A percentile compares a stretch with the other conserved stretches of the same genome.
Conservation (phyloP, 164 flowering plant genomes). For the Macadamia tetraphylla region DNA sequence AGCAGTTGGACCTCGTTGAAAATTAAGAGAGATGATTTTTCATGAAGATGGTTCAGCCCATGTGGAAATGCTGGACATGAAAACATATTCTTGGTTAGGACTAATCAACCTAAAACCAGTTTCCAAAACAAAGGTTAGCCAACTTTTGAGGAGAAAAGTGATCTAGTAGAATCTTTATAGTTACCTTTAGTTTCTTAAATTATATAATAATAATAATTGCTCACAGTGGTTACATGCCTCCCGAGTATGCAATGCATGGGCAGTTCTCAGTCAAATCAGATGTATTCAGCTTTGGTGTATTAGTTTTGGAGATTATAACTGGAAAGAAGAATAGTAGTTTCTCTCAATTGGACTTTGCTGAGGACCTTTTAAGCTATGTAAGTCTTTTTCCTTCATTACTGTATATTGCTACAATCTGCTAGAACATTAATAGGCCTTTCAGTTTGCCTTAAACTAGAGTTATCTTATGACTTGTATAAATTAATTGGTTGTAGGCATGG, state of each 20-base stretch:
- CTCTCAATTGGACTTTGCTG: background rate
- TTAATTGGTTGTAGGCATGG: background rate
- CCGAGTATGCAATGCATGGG: background rate
- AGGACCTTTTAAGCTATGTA: background rate
- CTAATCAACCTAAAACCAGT: no score
- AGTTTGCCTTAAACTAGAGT: background rate
- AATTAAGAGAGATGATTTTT: no score
- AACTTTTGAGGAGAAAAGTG: no score
- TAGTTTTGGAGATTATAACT: background rate
- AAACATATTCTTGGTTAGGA: no score
- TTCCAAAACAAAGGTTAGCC: no score
- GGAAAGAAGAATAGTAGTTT: background rate
- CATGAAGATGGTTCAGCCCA: no score
- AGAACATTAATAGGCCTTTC: background rate
- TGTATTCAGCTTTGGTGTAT: background rate
- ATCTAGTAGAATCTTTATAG: no score
- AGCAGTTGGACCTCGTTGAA: no score
- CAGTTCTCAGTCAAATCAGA: background rate
- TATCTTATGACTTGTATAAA: background rate
- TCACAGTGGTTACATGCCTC: background rate
- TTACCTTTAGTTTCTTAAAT: no score
- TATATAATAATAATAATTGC: background rate
- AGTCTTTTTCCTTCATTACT: background rate
- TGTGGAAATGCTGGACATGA: no score
- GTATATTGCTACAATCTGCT: background rate